Evolutionary conservation across 108 stramenopile species (phyloP).

Genomic region (Conticribra weissflogii): DNA sequence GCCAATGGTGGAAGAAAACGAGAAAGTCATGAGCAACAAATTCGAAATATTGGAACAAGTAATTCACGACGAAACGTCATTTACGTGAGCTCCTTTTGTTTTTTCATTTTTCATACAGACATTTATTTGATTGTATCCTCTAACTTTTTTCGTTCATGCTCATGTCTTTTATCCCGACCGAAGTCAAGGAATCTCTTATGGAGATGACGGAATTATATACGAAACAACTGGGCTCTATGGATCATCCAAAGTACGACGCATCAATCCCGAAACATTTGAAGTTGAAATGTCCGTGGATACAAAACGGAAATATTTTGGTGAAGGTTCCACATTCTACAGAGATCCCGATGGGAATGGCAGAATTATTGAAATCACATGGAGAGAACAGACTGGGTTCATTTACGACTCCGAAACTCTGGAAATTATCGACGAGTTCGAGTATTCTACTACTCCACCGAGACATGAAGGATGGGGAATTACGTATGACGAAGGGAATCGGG

Average conservation of each 20-base stretch:
- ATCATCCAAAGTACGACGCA: conserved; percentile 61
- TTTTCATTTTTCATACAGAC: no score
- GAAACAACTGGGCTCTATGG: conserved; percentile 79
- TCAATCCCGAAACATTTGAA: conserved; percentile 68
- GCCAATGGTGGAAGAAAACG: background rate
- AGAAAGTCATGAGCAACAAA: conserved; percentile 36
- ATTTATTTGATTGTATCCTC: background rate
- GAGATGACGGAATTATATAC: conserved; percentile 59
- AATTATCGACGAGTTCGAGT: conserved; percentile 49
- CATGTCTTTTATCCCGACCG: no score
- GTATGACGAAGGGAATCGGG: conserved; percentile 58
- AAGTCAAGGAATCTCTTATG: conserved; percentile 84
- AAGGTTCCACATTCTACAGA: conserved; percentile 69
- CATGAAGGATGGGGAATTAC: conserved; percentile 89
- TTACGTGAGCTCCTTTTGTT: conserved; percentile 61
- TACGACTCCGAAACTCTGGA: conserved; percentile 72
- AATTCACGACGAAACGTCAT: conserved; percentile 61
- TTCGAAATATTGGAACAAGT: conserved; percentile 66
- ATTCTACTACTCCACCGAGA: conserved; percentile 52
- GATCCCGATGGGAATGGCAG: conserved; percentile 43
- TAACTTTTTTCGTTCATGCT: background rate
- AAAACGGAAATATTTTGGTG: conserved; percentile 64
- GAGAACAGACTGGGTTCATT: conserved; percentile 67
- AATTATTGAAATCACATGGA: conserved; percentile 81
- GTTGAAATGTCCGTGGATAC: conserved; percentile 55